Percentiles rank a stretch among this genome's conserved stretches.
phyloP scores from a whole-genome alignment of 2,329 filamentous ascomycete genomes.

The Raffaelea ambrosiae region DNA sequence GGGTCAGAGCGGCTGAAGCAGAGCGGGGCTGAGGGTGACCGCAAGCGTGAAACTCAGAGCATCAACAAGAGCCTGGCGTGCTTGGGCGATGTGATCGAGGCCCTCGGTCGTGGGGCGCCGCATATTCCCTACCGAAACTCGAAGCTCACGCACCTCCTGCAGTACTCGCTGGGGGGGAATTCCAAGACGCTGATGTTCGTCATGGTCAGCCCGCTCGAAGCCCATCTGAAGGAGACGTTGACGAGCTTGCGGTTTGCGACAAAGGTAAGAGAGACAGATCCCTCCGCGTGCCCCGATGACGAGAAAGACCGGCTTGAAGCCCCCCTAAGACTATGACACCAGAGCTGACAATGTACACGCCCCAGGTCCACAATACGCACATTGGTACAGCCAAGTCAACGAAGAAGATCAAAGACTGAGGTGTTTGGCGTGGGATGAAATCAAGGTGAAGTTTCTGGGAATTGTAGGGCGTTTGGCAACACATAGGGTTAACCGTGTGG shows the following conservation, averaged over 20 bases:
- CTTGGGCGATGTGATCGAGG: conserved; percentile 88
- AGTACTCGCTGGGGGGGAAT: conserved; percentile 91
- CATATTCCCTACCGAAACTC: conserved; percentile 95
- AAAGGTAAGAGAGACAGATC: no score
- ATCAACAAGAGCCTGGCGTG: conserved; percentile 95
- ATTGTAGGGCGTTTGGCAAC: no score
- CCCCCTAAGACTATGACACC: no score
- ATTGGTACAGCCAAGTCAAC: conserved; percentile 81
- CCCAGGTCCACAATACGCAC: conserved; percentile 74
- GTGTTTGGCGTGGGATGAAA: no score
- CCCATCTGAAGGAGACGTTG: conserved; percentile 83
- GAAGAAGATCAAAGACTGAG: conserved; percentile 39
- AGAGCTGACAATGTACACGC: no score
- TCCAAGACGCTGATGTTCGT: conserved; percentile 99
- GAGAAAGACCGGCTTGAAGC: no score
- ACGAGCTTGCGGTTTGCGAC: conserved; percentile 94
- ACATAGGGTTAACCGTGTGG: no score
- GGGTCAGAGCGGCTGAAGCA: conserved; percentile 87
- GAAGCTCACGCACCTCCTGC: conserved; percentile 90
- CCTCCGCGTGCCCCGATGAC: no score
- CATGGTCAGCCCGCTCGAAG: conserved; percentile 89
- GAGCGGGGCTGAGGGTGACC: conserved; percentile 75
- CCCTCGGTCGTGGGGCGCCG: conserved; percentile 72
- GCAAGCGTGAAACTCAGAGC: conserved; percentile 88
- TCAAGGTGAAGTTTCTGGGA: no score